phyloP scores from a whole-genome alignment of 2,329 filamentous ascomycete species.

The Fusarium sarcochroum region DNA sequence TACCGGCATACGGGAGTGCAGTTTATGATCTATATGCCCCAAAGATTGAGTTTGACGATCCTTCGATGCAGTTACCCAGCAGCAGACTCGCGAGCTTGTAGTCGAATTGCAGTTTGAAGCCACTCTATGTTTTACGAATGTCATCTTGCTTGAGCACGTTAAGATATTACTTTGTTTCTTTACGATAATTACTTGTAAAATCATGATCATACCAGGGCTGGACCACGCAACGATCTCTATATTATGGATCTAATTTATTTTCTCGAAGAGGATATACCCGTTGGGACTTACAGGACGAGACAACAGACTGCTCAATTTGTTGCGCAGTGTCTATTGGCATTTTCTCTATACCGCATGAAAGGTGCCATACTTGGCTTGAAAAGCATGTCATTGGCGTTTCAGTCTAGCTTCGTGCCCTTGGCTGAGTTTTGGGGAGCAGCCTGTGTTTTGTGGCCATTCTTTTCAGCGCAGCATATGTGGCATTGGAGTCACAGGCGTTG shows the following conservation, averaged over 20 bases:
- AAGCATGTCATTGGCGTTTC: constrained; percentile 37
- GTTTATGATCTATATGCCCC: constrained; percentile 67
- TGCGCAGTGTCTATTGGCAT: constrained; percentile 20
- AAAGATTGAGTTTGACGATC: constrained; percentile 72
- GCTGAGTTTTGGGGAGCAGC: constrained; percentile 5
- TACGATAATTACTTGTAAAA: constrained; percentile 44
- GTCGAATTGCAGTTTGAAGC: constrained; percentile 31
- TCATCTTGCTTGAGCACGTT: constrained; percentile 23
- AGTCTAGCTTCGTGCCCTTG: constrained; percentile 5
- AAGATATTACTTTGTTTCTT: constrained; percentile 21
- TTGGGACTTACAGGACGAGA: constrained; percentile 50
- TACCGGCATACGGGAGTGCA: constrained; percentile 64
- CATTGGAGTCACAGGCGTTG: constrained; percentile 10
- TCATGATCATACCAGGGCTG: constrained; percentile 44
- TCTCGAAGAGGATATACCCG: constrained; percentile 51
- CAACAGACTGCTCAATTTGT: constrained; percentile 1
- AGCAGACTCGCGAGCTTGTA: constrained; percentile 70
- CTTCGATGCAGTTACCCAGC: constrained; percentile 71
- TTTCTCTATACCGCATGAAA: constrained; percentile 32
- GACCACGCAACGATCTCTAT: constrained; percentile 41
- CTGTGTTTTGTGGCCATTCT: constrained; percentile 13
- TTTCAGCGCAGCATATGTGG: constrained; percentile 15
- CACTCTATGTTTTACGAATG: constrained; percentile 34
- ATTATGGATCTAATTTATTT: constrained; percentile 41
- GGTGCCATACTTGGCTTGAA: constrained; percentile 24